Evolutionary conservation across 2,329 filamentous ascomycete genomes (phyloP), one percentile per base, ranked within the genome.

Genomic region (Scytalidium lignicola): DNA sequence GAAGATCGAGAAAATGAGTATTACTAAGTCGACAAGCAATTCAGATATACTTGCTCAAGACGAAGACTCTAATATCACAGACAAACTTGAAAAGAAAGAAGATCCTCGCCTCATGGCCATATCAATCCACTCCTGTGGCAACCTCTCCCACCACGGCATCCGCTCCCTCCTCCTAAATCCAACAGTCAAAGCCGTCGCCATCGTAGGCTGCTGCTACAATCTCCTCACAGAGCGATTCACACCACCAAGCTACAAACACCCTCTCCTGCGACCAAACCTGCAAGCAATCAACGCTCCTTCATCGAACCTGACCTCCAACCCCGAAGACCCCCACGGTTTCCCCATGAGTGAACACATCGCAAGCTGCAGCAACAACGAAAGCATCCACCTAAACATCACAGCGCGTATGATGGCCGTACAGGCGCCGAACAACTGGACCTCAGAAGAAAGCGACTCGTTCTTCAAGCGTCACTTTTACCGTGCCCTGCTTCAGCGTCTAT

Each of bases 161-260:
- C 84, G 89, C 13, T 95, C 92, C 1, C 78, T 99, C 18, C 70
- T 91, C 1, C 71, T 95, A 50, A 97, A 96, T 63, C 85, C 87
- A 0, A 80, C 83, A 3, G 91, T 97, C 48, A 82, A 83, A 26
- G 90, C 90, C n/a, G 86, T 97, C 19, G 92, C 92, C 50, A 91
- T 99, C 64, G 90, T 99, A 52, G 93, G 93, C 43, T 99, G 93
- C 73, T 99, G 93, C 75, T 97, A 99, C 75, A 99, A 99, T 61
- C 81, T 97, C 5, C 73, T 97, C 58, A 96, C 92, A 0, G 93
- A 97, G 69, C 83, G 88, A 50, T 79, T 96, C 12, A 88, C 89
- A 0, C 88, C 90, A 1, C 86, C 90, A 17, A 90, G 89, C 0
- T 92, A 88, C 73, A 96, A 96, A 66, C 77, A 89, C 18, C 85